phyloP scores from a whole-genome alignment of 306 rosid species.

The Argentina anserina region DNA sequence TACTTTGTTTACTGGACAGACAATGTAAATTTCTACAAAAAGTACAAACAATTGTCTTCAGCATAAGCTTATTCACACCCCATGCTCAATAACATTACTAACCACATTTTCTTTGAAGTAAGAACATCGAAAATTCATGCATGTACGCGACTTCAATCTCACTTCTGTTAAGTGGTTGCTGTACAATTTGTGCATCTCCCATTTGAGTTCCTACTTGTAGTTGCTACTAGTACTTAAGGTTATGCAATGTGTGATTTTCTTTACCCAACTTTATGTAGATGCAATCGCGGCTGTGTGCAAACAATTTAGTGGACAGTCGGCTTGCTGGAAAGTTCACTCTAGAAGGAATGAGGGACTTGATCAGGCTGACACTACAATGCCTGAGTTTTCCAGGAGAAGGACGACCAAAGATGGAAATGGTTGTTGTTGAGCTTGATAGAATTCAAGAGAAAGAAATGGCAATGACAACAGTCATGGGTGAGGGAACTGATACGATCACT shows the following conservation, averaged over 20 bases:
- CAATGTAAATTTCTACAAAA: neutral
- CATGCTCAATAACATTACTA: neutral
- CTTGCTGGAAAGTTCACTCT: slow-evolving; percentile 37
- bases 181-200: neutral
- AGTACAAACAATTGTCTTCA: neutral
- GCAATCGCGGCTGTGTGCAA: slow-evolving; percentile 37
- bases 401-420: slow-evolving; percentile 40
- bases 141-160: neutral
- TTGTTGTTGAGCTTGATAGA: slow-evolving; percentile 35
- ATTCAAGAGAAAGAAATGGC: slow-evolving; percentile 48
- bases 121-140: neutral
- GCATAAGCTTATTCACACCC: neutral
- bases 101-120: neutral
- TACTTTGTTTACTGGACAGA: neutral
- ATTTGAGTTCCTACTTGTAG: neutral
- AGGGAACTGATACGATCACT: slow-evolving; percentile 37
- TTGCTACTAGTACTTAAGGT: neutral
- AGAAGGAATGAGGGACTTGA: slow-evolving; percentile 46
- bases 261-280: slow-evolving; percentile 27
- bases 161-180: neutral
- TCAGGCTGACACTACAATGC: slow-evolving; percentile 41
- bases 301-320: slow-evolving; percentile 35
- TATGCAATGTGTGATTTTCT: neutral
- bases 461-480: slow-evolving; percentile 46
- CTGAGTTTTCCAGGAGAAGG: slow-evolving; percentile 39